Evolutionary conservation across 306 rosid genomes (phyloP).

Genomic region (Malus orientalis): DNA sequence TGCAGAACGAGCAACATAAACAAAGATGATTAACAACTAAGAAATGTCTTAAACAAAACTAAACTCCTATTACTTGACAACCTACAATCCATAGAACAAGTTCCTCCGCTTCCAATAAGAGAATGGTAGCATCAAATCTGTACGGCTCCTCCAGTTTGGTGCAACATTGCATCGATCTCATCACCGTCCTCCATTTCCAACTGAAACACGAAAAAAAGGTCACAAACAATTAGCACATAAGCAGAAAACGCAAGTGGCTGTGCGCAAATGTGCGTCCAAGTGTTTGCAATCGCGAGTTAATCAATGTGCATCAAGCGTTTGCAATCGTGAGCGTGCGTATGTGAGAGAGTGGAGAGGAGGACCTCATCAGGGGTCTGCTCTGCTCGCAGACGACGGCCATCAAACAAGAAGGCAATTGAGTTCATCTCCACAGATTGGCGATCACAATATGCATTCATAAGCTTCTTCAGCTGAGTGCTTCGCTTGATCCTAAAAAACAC

Average conservation of each 20-base stretch:
- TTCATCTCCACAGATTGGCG: constrained; percentile 48
- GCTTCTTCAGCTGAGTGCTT: constrained; percentile 65
- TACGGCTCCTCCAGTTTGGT: constrained; percentile 54
- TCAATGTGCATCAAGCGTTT: too few relatives aligned
- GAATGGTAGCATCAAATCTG: not conserved
- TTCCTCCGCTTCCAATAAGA: not conserved
- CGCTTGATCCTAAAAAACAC: constrained; percentile 60
- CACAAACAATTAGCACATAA: not conserved
- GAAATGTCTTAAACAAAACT: not conserved
- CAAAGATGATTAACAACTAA: not conserved
- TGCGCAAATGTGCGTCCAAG: not conserved
- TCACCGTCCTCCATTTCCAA: constrained; percentile 73
- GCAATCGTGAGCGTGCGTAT: not conserved
- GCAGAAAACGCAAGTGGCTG: not conserved
- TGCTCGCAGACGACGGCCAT: constrained; percentile 57
- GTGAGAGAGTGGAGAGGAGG: not conserved
- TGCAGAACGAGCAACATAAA: not conserved
- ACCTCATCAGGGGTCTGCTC: constrained; percentile 83
- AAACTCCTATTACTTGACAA: not conserved
- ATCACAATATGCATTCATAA: constrained; percentile 74
- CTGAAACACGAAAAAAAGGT: not conserved
- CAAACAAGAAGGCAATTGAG: constrained; percentile 53
- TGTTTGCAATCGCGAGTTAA: not conserved
- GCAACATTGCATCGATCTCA: constrained; percentile 68
- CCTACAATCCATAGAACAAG: not conserved